A percentile compares a stretch with the other conserved stretches of the same genome.
Evolutionary conservation across 495 filamentous ascomycete genomes (phyloP).

Genomic region (Niebla homalea): DNA sequence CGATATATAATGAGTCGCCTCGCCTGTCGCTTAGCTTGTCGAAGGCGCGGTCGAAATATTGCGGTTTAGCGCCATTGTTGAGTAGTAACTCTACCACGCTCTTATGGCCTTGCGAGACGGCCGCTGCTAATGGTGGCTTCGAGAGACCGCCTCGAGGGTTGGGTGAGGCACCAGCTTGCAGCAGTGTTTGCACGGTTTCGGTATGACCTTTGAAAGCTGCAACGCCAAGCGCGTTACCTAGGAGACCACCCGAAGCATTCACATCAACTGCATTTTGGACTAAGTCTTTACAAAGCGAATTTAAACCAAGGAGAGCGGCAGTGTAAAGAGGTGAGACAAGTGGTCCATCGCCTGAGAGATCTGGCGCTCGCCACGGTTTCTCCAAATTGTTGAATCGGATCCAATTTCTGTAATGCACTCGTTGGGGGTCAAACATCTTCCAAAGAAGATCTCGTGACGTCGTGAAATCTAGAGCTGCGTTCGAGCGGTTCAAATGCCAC

Average conservation of each 20-base stretch:
- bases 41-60: too few relatives aligned
- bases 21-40: neutral
- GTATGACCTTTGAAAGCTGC: neutral
- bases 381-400: neutral
- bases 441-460: neutral
- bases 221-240: neutral
- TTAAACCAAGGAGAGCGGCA: conserved; percentile 2
- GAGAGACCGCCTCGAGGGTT: neutral
- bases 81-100: neutral
- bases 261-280: neutral
- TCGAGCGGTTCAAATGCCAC: neutral
- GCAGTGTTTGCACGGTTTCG: neutral
- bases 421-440: neutral
- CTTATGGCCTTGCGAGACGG: neutral
- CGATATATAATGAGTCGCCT: neutral
- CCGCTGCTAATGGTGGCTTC: neutral
- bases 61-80: neutral
- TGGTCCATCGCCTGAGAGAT: neutral
- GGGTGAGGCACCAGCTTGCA: neutral
- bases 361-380: neutral
- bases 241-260: neutral
- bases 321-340: neutral
- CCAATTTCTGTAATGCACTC: neutral
- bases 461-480: neutral
- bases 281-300: neutral